Conservation (phyloP, 2,329 filamentous ascomycete species). For the Paecilomyces sp. region DNA sequence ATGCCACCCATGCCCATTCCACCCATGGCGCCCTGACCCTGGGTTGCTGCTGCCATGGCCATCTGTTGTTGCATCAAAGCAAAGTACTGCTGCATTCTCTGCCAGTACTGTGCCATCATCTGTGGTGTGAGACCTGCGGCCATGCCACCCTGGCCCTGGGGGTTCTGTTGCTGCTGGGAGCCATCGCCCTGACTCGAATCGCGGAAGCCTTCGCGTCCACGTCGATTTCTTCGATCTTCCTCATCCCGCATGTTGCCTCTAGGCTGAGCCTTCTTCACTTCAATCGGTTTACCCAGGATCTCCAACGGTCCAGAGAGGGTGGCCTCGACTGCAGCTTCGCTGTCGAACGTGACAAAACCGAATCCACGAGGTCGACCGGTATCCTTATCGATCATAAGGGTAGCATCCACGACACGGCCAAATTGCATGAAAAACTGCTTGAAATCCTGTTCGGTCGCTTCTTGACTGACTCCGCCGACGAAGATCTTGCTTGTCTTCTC, state of each 20-base stretch:
- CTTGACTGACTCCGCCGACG: slow-evolving; percentile 93
- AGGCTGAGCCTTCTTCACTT: slow-evolving; percentile 96
- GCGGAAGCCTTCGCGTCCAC: slow-evolving; percentile 33
- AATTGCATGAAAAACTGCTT: slow-evolving; percentile 96
- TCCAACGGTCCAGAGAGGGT: slow-evolving; percentile 78
- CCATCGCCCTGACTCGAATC: slow-evolving; percentile 30
- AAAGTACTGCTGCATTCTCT: slow-evolving; percentile 97
- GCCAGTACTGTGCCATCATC: slow-evolving; percentile 97
- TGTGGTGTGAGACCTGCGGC: slow-evolving; percentile 77
- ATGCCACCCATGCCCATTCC: slow-evolving; percentile 55
- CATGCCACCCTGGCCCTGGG: slow-evolving; percentile 33
- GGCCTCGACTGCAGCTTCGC: slow-evolving; percentile 86
- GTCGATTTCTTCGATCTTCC: slow-evolving; percentile 56
- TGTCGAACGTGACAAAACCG: slow-evolving; percentile 97
- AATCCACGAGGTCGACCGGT: slow-evolving; percentile 95
- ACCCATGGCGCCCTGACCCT: slow-evolving; percentile 31
- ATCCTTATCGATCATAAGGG: slow-evolving; percentile 99
- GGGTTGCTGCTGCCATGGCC: slow-evolving; percentile 44
- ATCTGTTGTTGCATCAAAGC: slow-evolving; percentile 91
- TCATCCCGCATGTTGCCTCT: slow-evolving; percentile 90
- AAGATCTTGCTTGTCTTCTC: slow-evolving; percentile 99
- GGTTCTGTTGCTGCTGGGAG: slow-evolving; percentile 41
- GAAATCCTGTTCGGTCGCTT: slow-evolving; percentile 93
- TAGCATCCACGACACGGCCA: slow-evolving; percentile 91
- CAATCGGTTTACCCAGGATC: slow-evolving; percentile 92